These are phyloP conservation scores for Tylopilus vinaceipallidus DNA, from an alignment of 768 basidiomycete genomes.

Conservation along the genomic window DNA sequence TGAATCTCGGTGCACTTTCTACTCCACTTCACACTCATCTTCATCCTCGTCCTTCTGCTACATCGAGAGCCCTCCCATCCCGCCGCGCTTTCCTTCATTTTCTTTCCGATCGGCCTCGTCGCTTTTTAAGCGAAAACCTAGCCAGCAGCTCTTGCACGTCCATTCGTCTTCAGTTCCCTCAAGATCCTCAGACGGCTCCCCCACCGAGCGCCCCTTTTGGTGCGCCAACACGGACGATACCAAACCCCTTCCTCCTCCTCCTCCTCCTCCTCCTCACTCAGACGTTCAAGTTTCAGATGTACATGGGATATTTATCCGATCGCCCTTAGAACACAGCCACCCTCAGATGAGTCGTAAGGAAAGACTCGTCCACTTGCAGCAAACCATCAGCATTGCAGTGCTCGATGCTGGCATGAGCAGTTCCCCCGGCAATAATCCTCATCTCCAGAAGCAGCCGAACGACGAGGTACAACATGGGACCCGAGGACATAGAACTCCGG, in stretches of 20 bases:
- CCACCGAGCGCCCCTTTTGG: background rate
- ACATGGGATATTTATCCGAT: conserved; percentile 27
- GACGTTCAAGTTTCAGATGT: conserved; percentile 4
- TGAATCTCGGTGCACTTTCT: background rate
- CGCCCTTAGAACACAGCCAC: conserved; percentile 6
- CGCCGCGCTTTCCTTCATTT: conserved; percentile 13
- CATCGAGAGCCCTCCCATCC: conserved; percentile 21
- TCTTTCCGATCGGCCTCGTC: conserved; percentile 19
- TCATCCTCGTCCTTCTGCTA: conserved; percentile 29
- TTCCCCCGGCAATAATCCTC: conserved; percentile 20
- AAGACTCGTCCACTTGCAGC: conserved; percentile 30
- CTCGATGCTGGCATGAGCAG: conserved; percentile 40
- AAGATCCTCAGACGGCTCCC: background rate
- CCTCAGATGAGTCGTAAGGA: conserved; percentile 19
- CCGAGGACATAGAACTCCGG: conserved; percentile 18
- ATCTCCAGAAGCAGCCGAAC: background rate
- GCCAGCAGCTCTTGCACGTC: background rate
- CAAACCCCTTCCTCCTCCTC: conserved; percentile 22
- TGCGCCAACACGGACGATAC: background rate
- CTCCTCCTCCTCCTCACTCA: too few relatives aligned
- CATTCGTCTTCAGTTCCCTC: background rate
- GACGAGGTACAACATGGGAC: background rate
- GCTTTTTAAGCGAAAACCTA: conserved; percentile 26
- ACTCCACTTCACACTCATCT: conserved; percentile 3
- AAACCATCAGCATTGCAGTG: conserved; percentile 37